These are phyloP conservation scores for Fusarium xyrophilum DNA, from an alignment of 2,329 filamentous ascomycete species.

Conservation along the genomic window DNA sequence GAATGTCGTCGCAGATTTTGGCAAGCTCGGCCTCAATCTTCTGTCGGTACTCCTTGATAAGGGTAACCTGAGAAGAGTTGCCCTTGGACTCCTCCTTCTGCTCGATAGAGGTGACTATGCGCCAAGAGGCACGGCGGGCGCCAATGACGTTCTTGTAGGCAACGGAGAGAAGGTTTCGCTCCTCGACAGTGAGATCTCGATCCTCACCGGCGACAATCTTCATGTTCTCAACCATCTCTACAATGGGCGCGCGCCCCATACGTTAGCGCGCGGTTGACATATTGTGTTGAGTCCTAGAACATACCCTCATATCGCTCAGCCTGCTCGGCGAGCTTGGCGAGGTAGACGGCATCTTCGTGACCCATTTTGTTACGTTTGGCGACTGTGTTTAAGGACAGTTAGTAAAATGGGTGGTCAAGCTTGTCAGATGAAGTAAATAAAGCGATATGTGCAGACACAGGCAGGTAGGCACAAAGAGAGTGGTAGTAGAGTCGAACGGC, in stretches of 20 bases:
- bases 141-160: constrained; percentile 99
- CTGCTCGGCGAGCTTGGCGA: constrained; percentile 99
- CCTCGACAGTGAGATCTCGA: constrained; percentile 87
- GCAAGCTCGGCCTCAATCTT: constrained; percentile 98
- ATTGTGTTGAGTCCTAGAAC: constrained; percentile 2
- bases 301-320: constrained; percentile 99
- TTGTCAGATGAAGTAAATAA: constrained; percentile 31
- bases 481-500: constrained; percentile 13
- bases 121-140: constrained; percentile 97
- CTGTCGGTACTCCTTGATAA: constrained; percentile 96
- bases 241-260: constrained; percentile 66
- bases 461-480: constrained; percentile 31
- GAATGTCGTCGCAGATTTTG: constrained; percentile 97
- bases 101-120: constrained; percentile 99
- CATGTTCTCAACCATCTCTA: constrained; percentile 99
- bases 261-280: constrained; percentile 38
- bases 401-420: constrained; percentile 35
- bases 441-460: constrained; percentile 18
- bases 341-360: constrained; percentile 99
- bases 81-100: constrained; percentile 99
- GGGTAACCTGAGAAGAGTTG: constrained; percentile 89
- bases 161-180: constrained; percentile 98
- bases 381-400: constrained; percentile 35
- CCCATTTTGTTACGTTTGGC: constrained; percentile 75
- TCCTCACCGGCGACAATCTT: constrained; percentile 97